Base-by-base conservation (phyloP, 2,329 filamentous ascomycete genomes). In the Beauveria sp. region DNA sequence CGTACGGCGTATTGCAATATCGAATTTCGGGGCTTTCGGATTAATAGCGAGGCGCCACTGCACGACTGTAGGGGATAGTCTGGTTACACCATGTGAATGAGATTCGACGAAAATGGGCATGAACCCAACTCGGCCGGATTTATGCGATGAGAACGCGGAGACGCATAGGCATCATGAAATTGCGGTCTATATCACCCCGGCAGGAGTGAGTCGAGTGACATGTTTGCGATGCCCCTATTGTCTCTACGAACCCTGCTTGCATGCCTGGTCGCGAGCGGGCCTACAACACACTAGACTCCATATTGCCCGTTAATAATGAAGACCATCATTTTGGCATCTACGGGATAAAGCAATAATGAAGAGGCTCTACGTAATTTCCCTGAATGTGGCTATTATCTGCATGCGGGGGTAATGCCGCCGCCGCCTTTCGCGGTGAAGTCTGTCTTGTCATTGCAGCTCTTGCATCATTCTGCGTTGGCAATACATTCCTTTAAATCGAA, bases 311-410 rank as follows among this genome's bases (percentile, higher is more conserved):
- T 34, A 22, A 22, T 34, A 30, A 53, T 59, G 48, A 59, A 52
- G 7, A 22, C 46, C 22, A 28, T 52, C 47, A 58, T 43, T 58
- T 51, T 40, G 46, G 28, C 24, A 44, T 43, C 56, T 40, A 59
- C 56, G 56, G 56, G 37, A 34, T 53, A 59, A 26, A 59, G 26
- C 26, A 46, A 59, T 59, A 59, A 37, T 34, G 14, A 22, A 26
- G 57, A 47, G 30, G 20, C 41, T 59, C 41, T 47, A 47, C 20
- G 56, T 46, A 59, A 59, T 54, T 47, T 53, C 57, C 48, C 37
- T 47, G 41, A n/a, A 5, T 28, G 9, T 6, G 9, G 56, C 24
- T 44, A 34, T 18, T 28, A 28, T 7, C 20, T 59, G 48, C 48
- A 54, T 52, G 57, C 57, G 48, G 56, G 56, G 56, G 37, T 14